phyloP scores from a whole-genome alignment of 2,329 filamentous ascomycete species.

The Scleromitrula shiraiana region DNA sequence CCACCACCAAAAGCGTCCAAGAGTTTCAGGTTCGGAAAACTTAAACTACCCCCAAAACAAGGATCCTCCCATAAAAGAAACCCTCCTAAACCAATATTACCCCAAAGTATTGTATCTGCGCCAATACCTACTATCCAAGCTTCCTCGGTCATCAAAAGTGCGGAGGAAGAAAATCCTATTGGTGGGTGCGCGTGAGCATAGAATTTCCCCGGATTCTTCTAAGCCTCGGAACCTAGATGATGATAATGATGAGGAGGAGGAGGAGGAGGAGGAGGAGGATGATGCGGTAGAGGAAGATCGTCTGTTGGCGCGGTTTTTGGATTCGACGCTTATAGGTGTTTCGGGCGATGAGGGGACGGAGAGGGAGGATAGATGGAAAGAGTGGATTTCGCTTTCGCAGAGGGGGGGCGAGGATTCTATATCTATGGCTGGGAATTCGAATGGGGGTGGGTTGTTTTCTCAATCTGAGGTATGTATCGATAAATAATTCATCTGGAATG shows the following conservation, averaged over 20 bases:
- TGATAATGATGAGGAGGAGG: too few relatives aligned
- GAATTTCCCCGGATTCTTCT: neutral
- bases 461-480: constrained; percentile 53
- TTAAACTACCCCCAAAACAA: constrained; percentile 5
- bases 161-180: constrained; percentile 46
- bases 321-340: constrained; percentile 27
- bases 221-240: too few relatives aligned
- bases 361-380: constrained; percentile 39
- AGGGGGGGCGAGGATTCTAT: constrained; percentile 51
- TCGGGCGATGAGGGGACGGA: constrained; percentile 12
- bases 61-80: constrained; percentile 39
- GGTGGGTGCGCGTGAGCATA: constrained; percentile 31
- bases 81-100: constrained; percentile 64
- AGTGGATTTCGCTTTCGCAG: constrained; percentile 56
- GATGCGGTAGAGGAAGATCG: constrained; percentile 6
- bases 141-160: constrained; percentile 59
- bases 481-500: constrained; percentile 7
- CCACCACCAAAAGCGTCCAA: constrained; percentile 26
- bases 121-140: constrained; percentile 57
- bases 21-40: constrained; percentile 10
- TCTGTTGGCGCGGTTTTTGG: constrained; percentile 20
- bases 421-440: constrained; percentile 40
- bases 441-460: constrained; percentile 39
- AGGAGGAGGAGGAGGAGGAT: neutral
- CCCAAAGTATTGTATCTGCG: constrained; percentile 57